These are phyloP conservation scores for Saccharomycopsis fibuligera DNA, from an alignment of 805 yeast species.

Conservation along the genomic window DNA sequence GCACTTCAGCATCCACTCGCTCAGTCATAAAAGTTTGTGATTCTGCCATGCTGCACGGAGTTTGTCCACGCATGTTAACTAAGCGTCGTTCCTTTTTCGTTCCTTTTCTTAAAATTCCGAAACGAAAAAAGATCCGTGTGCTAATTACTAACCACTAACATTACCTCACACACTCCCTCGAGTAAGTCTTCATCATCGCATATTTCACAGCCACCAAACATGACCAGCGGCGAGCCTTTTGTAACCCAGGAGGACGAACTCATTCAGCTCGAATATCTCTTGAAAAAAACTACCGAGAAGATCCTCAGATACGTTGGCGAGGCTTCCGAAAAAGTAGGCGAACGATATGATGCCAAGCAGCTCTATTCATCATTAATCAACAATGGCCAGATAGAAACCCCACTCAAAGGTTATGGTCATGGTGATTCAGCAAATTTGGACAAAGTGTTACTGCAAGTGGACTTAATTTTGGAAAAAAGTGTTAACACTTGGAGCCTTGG, in stretches of 20 bases:
- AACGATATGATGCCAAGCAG: not conserved
- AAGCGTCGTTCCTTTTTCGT: too few relatives aligned
- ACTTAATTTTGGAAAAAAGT: conserved; percentile 46
- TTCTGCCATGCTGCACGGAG: too few relatives aligned
- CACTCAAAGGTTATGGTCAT: not conserved
- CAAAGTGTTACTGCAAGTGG: conserved; percentile 12
- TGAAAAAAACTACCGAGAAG: not conserved
- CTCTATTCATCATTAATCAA: not conserved
- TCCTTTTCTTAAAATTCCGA: too few relatives aligned
- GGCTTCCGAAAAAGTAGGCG: not conserved
- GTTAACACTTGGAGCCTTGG: conserved; percentile 87
- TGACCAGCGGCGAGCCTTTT: not conserved
- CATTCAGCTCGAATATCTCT: conserved; percentile 5
- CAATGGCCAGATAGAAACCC: not conserved
- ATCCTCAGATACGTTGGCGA: not conserved
- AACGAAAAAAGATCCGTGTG: too few relatives aligned
- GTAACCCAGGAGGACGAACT: conserved; percentile 3
- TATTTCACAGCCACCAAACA: not conserved
- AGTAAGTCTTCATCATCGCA: not conserved
- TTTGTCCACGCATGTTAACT: too few relatives aligned
- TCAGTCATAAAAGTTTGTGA: too few relatives aligned
- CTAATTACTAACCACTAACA: too few relatives aligned
- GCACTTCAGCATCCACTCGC: too few relatives aligned
- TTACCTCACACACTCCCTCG: too few relatives aligned
- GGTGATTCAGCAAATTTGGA: not conserved